Base-by-base conservation (phyloP, 345 rosid species). In the Acer yangbiense region DNA sequence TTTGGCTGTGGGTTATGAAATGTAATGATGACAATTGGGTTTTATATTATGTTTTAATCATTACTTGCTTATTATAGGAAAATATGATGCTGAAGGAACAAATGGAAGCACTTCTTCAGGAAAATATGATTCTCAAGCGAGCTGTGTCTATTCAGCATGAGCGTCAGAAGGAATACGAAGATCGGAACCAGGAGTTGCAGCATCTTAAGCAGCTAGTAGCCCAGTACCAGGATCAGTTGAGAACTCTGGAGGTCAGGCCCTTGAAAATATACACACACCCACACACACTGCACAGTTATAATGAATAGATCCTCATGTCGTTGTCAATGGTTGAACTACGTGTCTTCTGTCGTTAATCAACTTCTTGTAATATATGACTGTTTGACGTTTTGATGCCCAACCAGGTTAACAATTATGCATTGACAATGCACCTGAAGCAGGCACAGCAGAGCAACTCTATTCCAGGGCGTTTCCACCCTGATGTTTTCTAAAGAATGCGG, bases 81-180 rank as follows among this genome's bases (percentile, higher is more conserved):
- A 90, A 90, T 72, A 75, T 79, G 80, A 78, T 88, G 87, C 76
- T 93, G 78, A 93, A 84, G 87, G 91, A 90, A 77, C 93, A 92
- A 83, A 72, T 93, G 50, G 91, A 92, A 80, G 87, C 88, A 67
- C 72, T 90, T 71, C 84, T 93, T 62, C 94, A 90, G 62, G 97
- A 93, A 78, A 93, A 93, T 69, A 54, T 84, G 27, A 71, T 92
- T 71, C 93, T 93, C 32, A 93, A 93, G 86, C 83, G 98, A 68
- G 97, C 97, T 8, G 94, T 93, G 50, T 69, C 90, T 35, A 92
- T 91, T 69, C 97, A 93, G 82, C 98, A 93, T 80, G 93, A 90
- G 86, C 89, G 92, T 68, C 97, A 89, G 78, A 93, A 76, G 73
- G 98, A 89, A 72, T 75, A 68, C 35, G 95, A 88, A 68, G 87